Evolutionary conservation across 345 rosid species (phyloP).

Genomic region (Populus deltoides): DNA sequence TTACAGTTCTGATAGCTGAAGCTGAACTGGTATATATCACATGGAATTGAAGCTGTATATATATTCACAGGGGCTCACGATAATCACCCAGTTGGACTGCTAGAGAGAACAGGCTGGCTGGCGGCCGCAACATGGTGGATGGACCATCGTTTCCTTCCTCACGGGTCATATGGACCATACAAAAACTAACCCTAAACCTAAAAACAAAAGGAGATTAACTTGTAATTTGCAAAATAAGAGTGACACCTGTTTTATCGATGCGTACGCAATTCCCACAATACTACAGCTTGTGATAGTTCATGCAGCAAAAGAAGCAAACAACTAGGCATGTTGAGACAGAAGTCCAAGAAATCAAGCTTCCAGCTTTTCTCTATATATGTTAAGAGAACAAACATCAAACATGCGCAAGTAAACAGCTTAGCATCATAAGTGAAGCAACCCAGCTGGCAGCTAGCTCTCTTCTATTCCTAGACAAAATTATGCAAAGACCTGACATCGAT

Average conservation of each 20-base stretch:
- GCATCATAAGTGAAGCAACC: background rate
- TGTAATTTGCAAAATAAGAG: conserved; percentile 3
- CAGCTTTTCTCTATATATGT: background rate
- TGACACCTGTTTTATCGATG: background rate
- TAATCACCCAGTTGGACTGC: background rate
- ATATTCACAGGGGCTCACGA: background rate
- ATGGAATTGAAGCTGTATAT: background rate
- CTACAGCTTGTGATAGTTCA: background rate
- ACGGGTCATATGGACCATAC: background rate
- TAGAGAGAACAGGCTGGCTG: background rate
- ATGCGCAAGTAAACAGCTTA: background rate
- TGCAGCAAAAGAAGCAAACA: conserved; percentile 1
- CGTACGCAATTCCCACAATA: background rate
- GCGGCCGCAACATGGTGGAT: background rate
- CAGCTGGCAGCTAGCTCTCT: background rate
- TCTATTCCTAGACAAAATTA: background rate
- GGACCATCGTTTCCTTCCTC: background rate
- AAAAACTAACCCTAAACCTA: background rate
- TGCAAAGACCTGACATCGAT: background rate
- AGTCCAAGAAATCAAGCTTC: background rate
- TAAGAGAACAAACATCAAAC: background rate
- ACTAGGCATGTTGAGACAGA: background rate
- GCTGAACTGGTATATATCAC: background rate
- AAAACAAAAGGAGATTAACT: background rate
- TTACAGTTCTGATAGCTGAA: background rate